Evolutionary conservation across 2,329 filamentous ascomycete genomes (phyloP), one percentile per base, ranked within the genome.

Genomic region (Xylariomycetidae sp.): DNA sequence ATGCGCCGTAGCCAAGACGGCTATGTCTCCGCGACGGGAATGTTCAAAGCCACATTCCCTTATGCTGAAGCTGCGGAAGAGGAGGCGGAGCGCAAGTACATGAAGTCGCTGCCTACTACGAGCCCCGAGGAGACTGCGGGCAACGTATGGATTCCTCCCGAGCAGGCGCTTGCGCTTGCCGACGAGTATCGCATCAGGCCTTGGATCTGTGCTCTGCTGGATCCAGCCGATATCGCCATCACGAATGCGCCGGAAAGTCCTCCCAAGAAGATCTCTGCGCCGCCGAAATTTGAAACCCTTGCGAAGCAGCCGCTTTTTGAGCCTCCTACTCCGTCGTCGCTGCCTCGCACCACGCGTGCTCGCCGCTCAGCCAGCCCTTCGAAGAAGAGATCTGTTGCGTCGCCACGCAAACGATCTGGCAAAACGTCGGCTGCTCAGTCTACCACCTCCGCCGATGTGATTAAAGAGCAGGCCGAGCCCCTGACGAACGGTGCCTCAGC

Each of bases 61-160:
- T 88, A 83, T 61, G 82, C 85, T 26, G 76, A 82, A 41, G 65
- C 72, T 14, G 64, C 71, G 19, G 84, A 92, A 47, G 85, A 92
- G 54, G 77, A 85, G 49, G 63, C 65, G 2, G 85, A 93, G 66
- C 82, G 85, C 56, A 78, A 74, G 51, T 89, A 87, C 62, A 81
- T 98, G 63, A 95, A 95, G 67, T 76, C 74, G 6, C 79, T 92
- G 18, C 63, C 76, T 20, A 82, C 82, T 19, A 93, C 89, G 8
- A 94, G 88, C 49, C 72, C 73, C 36, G 89, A 96, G 56, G 92
- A 96, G 68, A 88, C 92, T 19, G 92, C 92, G 17, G 92, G 92
- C 28, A 98, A 95, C 59, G 79, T 98, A 32, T 98, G 92, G 92
- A 89, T 96, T 31, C 79, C 87, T 29, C 88, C 90, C 5, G 72